A percentile compares a stretch with the other conserved stretches of the same genome.
These are phyloP conservation scores for Nidula niveotomentosa DNA, from an alignment of 1,284 basidiomycete genomes.

Conservation along the genomic window DNA sequence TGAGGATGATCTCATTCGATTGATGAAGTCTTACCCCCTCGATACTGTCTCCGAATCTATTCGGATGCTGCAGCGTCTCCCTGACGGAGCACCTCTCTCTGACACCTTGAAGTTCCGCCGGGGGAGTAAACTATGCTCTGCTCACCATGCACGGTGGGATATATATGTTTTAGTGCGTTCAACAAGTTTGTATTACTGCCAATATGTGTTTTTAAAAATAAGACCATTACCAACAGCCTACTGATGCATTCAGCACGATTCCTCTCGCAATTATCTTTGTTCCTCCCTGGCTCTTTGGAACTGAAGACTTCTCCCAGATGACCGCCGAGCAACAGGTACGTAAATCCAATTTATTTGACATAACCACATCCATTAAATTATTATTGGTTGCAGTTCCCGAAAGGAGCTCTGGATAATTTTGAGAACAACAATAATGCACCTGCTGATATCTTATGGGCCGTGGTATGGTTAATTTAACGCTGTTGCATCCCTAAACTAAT, in stretches of 20 bases:
- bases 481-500: neutral
- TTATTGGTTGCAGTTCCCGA: slow-evolving; percentile 8
- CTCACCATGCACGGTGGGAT: slow-evolving; percentile 22
- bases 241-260: slow-evolving; percentile 5
- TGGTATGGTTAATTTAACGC: slow-evolving; percentile 12
- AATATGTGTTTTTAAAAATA: neutral
- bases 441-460: slow-evolving; percentile 20
- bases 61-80: slow-evolving; percentile 9
- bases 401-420: slow-evolving; percentile 9
- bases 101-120: slow-evolving; percentile 11
- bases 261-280: slow-evolving; percentile 18
- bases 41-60: slow-evolving; percentile 15
- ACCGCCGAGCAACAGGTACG: slow-evolving; percentile 8
- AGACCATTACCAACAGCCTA: slow-evolving; percentile 4
- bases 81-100: slow-evolving; percentile 6
- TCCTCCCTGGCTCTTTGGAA: slow-evolving; percentile 18
- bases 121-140: slow-evolving; percentile 13
- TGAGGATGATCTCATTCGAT: slow-evolving; percentile 11
- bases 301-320: slow-evolving; percentile 16
- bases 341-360: neutral
- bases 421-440: slow-evolving; percentile 9
- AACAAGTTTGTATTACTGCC: neutral
- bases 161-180: slow-evolving; percentile 16
- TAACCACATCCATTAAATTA: neutral
- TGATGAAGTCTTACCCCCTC: slow-evolving; percentile 17